Evolutionary conservation across 306 rosid species (phyloP).

Genomic region (Senna tora): DNA sequence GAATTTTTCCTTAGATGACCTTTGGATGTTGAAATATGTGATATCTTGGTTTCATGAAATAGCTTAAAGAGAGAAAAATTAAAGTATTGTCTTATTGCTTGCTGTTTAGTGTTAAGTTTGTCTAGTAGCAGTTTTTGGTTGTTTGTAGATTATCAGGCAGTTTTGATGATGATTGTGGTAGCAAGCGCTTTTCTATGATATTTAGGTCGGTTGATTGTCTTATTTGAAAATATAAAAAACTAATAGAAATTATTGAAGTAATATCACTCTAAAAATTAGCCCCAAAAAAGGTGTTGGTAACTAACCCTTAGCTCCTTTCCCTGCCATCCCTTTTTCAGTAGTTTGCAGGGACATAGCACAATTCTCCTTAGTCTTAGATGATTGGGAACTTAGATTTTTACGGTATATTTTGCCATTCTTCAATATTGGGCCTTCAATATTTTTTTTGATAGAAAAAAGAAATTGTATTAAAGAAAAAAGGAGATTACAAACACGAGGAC

Average conservation of each 20-base stretch:
- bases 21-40: background rate
- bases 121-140: background rate
- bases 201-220: background rate
- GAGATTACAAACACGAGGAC: no score
- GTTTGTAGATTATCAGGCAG: background rate
- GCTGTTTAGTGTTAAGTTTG: background rate
- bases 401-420: background rate
- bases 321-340: background rate
- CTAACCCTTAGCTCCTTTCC: background rate
- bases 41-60: background rate
- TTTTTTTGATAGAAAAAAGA: no score
- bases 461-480: no score
- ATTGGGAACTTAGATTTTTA: background rate
- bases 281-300: background rate
- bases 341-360: background rate
- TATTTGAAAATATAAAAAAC: background rate
- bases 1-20: background rate
- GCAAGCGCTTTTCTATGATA: background rate
- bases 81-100: background rate
- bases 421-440: background rate
- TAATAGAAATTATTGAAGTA: background rate
- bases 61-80: background rate
- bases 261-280: background rate
- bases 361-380: conserved; percentile 10
- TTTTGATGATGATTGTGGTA: background rate